Percentiles rank a stretch among this genome's conserved stretches.
These are phyloP conservation scores for Conringia planisiliqua DNA, from an alignment of 345 rosid genomes.

Conservation along the genomic window DNA sequence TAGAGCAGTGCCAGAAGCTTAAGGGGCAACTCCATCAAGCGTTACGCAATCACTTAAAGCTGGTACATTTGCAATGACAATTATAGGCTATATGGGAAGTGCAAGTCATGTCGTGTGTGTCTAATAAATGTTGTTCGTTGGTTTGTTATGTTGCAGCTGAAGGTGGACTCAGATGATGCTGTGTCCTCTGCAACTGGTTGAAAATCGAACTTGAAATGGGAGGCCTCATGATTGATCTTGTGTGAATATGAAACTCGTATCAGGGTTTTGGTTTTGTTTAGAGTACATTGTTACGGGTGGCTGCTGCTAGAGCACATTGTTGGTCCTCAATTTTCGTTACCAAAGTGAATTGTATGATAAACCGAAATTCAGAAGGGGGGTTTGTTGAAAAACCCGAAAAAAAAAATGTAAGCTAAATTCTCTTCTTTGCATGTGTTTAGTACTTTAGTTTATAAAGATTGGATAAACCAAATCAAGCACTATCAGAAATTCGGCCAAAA, in stretches of 20 bases:
- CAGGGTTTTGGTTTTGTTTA: not conserved
- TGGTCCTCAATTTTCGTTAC: slow-evolving; percentile 8
- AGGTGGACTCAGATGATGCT: slow-evolving; percentile 74
- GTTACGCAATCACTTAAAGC: slow-evolving; percentile 70
- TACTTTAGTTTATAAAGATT: no score
- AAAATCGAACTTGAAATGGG: not conserved
- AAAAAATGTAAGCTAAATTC: not conserved
- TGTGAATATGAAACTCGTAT: slow-evolving; percentile 14
- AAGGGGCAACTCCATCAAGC: slow-evolving; percentile 57
- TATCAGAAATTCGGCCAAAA: no score
- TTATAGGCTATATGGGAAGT: not conserved
- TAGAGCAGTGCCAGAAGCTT: slow-evolving; percentile 73
- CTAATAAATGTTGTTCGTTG: not conserved
- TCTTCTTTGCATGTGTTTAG: no score
- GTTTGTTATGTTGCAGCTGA: slow-evolving; percentile 50
- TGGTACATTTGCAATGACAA: slow-evolving; percentile 40
- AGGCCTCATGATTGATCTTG: not conserved
- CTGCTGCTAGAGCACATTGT: not conserved
- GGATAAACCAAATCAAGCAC: no score
- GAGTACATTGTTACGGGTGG: not conserved
- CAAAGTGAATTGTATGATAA: not conserved
- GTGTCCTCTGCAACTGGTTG: slow-evolving; percentile 27
- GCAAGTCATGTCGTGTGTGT: not conserved
- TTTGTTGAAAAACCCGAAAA: not conserved
- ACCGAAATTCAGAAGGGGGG: not conserved